A percentile compares a stretch with the other conserved stretches of the same genome.
These are phyloP conservation scores for Colletotrichum karsti DNA, from an alignment of 2,329 filamentous ascomycete species.

Conservation along the genomic window DNA sequence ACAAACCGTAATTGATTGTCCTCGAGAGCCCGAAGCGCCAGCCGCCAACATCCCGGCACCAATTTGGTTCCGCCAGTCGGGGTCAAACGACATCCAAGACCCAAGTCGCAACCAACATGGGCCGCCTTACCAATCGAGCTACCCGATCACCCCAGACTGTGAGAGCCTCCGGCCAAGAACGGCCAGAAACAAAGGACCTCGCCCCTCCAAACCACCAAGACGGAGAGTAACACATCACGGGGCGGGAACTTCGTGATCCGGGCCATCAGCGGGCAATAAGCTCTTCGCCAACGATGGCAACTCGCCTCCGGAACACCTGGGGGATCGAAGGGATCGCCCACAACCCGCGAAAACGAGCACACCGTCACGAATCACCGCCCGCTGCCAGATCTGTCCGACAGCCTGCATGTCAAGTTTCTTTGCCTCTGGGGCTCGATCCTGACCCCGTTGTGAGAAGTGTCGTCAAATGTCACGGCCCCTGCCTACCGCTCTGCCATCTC, in stretches of 20 bases:
- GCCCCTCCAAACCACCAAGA: background rate
- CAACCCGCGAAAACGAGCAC: background rate
- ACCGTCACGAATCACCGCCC: constrained; percentile 6
- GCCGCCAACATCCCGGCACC: background rate
- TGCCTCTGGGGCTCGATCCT: background rate
- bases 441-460: background rate
- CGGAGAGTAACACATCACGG: background rate
- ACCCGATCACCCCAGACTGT: background rate
- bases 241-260: constrained; percentile 20
- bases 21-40: background rate
- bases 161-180: constrained; percentile 16
- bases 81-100: background rate
- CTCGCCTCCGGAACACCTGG: background rate
- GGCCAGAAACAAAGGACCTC: constrained; percentile 6
- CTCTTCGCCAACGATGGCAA: background rate
- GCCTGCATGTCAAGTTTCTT: background rate
- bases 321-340: constrained; percentile 7
- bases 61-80: background rate
- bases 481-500: constrained; percentile 15
- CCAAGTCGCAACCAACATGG: background rate
- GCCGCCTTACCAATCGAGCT: constrained; percentile 4
- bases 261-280: background rate
- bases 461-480: constrained; percentile 1
- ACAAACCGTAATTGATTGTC: constrained; percentile 10
- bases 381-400: constrained; percentile 1